Base-by-base conservation (phyloP, 257 asterid species). In the Solanum appendiculatum region DNA sequence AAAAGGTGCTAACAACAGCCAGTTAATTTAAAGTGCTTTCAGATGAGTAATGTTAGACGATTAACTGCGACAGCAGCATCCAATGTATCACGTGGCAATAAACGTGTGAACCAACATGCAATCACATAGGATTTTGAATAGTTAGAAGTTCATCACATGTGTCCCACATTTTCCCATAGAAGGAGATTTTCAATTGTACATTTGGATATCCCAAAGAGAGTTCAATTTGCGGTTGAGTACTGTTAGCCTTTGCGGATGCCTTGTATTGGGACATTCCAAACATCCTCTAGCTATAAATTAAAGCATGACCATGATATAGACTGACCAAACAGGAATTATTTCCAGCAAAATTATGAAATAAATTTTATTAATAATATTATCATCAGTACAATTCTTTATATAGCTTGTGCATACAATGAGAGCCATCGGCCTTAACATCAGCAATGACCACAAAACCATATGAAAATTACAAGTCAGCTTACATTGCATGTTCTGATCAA, bases 401-500 rank as follows among this genome's bases (percentile, higher is more conserved):
- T 85, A 89, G 86, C 86, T 77, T 84, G 58, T 85, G 88, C 86
- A 88, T 87, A 91, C 87, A 86, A 85, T 72, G 86, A 63, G 58
- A 74, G 60, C 51, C 84, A 87, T 40, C 86, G 88, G 88, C 87
- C 88, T 91, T 58, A 82, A 31, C 69, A 40, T 86, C 88, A 85
- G 86, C 87, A 88, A 56, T 82, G 88, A 77, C 90, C 90, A 78
- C 33, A 90, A 64, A 89, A 92, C 92, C 86, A 85, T 83, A 90
- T 80, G 86, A 86, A 70, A 88, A 83, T 84, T 91, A 91, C 91
- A 89, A 63, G 87, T 85, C 90, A 91, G 84, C 91, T 84, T 89
- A 92, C 94, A 87, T 88, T 91, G 88, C 91, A 92, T 90, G 90
- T 89, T 90, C 93, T 95, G 92, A 94, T 91, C 93, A 85, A 92